Percentiles rank a stretch among this genome's conserved stretches.
These are phyloP conservation scores for Theobroma cacao DNA, from an alignment of 345 rosid species.

Conservation along the genomic window DNA sequence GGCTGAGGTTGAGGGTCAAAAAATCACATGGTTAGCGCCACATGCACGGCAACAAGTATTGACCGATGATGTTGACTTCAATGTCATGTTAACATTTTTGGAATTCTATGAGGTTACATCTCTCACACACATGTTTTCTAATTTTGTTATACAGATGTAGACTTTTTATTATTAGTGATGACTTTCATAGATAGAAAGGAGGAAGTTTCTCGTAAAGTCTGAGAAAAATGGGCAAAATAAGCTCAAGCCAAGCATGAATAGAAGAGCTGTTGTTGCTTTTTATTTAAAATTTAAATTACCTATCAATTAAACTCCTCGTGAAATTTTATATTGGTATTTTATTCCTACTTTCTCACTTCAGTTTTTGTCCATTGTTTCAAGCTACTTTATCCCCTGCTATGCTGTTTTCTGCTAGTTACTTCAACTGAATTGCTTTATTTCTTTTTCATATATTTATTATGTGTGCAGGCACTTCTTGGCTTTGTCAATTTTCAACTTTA, in stretches of 20 bases:
- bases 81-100: constrained; percentile 80
- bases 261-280: not conserved
- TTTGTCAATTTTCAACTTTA: constrained; percentile 82
- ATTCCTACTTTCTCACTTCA: not conserved
- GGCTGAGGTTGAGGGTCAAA: constrained; percentile 98
- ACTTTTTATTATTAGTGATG: not conserved
- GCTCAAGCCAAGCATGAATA: not conserved
- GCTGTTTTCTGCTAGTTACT: not conserved
- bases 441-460: constrained; percentile 3
- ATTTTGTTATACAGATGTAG: no score
- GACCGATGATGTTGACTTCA: constrained; percentile 84
- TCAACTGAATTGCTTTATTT: not conserved
- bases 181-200: not conserved
- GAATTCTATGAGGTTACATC: constrained; percentile 84
- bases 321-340: not conserved
- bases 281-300: not conserved
- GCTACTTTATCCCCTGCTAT: not conserved
- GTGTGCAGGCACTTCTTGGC: constrained; percentile 81
- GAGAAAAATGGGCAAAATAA: not conserved
- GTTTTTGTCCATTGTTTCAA: not conserved
- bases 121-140: not conserved
- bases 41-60: constrained; percentile 91
- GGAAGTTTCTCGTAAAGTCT: not conserved
- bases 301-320: not conserved
- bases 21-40: constrained; percentile 92